Evolutionary conservation across 1,139 yeast species (phyloP), one percentile per base, ranked within the genome.

Genomic region (Hansenula lynferdii): DNA sequence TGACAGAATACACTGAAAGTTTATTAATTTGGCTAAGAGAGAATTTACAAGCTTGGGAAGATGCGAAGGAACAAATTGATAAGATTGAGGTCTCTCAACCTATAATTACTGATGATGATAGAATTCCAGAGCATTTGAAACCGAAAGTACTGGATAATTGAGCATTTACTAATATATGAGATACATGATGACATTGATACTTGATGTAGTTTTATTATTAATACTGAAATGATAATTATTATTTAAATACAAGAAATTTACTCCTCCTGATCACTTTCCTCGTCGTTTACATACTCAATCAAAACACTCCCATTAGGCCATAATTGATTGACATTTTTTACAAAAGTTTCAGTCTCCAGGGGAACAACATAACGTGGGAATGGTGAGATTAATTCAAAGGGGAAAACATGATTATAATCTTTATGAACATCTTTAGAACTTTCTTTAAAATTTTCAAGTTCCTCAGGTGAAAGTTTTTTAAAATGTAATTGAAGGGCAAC

Each of bases 291-390:
- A 16, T 53, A 57, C 48, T 79, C 85, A 7, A 79, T 72, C 32
- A 78, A 58, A 32, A 80, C 48, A 45, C 72, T 77, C 2, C 86
- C 87, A 46, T 70, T 77, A 12, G 89, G 89, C 72, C 73, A 80
- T 14, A 81, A 53, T 27, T 69, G 62, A 4, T 61, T 50, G 30
- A 66, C 67, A 20, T 72, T 70, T 24, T 53, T 52, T 10, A 80
- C 58, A 6, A 39, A 27, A 20, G 44, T 40, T 0, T 51, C 50
- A 5, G 51, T 40, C 24, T 60, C 61, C 11, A 53, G 45, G 3
- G 63, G 66, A 21, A 80, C 55, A 17, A 62, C 60, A 37, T 56
- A 61, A 40, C 83, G 68, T 5, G 86, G 85, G 61, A 77, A 70
- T 2, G 84, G 78, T 6, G 80, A 73, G 30, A 70, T 66, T 43